These are phyloP conservation scores for Thoreauomyces humboldtii DNA, from an alignment of 192 early-diverging fungal species.

Conservation along the genomic window DNA sequence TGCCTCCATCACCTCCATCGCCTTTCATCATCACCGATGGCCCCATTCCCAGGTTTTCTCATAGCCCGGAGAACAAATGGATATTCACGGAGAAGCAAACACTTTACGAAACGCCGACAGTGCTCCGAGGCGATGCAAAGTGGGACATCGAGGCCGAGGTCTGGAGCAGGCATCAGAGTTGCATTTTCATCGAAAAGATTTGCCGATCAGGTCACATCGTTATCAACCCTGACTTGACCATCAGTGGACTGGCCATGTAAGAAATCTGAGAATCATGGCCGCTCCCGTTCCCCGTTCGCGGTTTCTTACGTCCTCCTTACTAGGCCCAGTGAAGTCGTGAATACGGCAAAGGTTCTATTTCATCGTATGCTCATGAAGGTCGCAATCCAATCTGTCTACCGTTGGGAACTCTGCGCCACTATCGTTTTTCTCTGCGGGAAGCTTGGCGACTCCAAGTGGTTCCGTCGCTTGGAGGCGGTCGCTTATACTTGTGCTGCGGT, in stretches of 20 bases:
- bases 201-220: not conserved
- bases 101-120: constrained; percentile 3
- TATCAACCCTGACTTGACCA: not conserved
- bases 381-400: not conserved
- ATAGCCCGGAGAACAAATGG: constrained; percentile 1
- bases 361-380: not conserved
- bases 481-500: not conserved
- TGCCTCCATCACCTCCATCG: no score
- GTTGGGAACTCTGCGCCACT: constrained; percentile 9
- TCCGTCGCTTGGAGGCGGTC: not conserved
- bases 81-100: constrained; percentile 9
- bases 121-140: not conserved
- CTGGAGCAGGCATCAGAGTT: not conserved
- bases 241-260: constrained; percentile 6
- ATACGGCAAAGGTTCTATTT: not conserved
- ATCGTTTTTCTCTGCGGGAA: not conserved
- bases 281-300: no score
- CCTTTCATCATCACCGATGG: no score
- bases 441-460: not conserved
- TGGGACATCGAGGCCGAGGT: constrained; percentile 4
- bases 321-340: not conserved
- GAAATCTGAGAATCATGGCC: no score
- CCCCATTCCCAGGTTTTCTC: not conserved
- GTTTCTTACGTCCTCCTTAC: not conserved
- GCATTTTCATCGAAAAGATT: constrained; percentile 12